Conservation (phyloP, 2,329 filamentous ascomycete genomes). For the Ceratocystis ficicola region DNA sequence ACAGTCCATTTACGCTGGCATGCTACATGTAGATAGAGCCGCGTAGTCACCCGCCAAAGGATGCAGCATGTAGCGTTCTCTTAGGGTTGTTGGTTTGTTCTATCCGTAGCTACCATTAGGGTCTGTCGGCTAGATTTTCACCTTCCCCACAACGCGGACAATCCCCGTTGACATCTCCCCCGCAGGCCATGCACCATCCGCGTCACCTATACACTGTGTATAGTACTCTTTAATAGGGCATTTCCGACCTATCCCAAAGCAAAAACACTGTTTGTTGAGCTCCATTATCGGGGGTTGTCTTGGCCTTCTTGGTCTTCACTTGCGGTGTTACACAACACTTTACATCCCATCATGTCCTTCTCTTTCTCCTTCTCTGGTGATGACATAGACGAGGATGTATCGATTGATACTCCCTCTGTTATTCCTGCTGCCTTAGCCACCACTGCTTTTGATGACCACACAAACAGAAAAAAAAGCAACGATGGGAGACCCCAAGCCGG, state of each 20-base stretch:
- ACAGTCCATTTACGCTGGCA: too few relatives aligned
- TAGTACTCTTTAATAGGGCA: too few relatives aligned
- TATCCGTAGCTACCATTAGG: neutral
- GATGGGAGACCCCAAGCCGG: constrained; percentile 28
- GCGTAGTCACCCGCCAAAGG: too few relatives aligned
- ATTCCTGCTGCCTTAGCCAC: constrained; percentile 12
- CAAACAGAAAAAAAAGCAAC: constrained; percentile 22
- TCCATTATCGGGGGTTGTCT: neutral
- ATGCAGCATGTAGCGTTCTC: too few relatives aligned
- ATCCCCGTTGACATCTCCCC: neutral
- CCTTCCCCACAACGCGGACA: neutral
- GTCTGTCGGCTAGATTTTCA: neutral
- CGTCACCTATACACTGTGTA: too few relatives aligned
- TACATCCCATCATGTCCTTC: constrained; percentile 34
- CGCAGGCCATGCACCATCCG: neutral
- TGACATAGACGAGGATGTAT: constrained; percentile 45
- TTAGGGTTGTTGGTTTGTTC: neutral
- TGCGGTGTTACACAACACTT: neutral
- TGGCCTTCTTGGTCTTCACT: neutral
- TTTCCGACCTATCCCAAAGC: neutral
- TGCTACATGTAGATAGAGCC: too few relatives aligned
- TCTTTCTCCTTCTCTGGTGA: constrained; percentile 52
- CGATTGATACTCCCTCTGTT: constrained; percentile 24
- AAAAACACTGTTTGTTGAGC: too few relatives aligned
- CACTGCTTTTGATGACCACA: neutral